phyloP scores from a whole-genome alignment of 2,329 filamentous ascomycete genomes.

The Alternaria ventricosa region DNA sequence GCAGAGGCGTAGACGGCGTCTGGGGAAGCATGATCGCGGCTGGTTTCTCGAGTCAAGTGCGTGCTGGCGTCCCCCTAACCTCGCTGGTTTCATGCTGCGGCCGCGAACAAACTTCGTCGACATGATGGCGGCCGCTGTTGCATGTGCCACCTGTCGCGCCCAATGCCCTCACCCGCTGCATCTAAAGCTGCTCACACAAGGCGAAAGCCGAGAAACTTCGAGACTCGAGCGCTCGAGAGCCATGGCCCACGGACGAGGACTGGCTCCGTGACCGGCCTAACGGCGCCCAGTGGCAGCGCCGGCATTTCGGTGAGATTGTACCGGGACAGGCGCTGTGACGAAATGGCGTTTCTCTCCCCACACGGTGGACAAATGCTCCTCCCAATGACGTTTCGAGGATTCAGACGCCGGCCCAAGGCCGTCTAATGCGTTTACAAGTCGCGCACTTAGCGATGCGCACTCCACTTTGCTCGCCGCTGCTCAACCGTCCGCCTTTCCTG shows the following conservation, averaged over 20 bases:
- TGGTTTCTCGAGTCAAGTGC: slow-evolving; percentile 3
- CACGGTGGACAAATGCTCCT: slow-evolving; percentile 18
- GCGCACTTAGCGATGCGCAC: slow-evolving; percentile 22
- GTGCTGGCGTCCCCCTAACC: background rate
- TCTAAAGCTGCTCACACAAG: background rate
- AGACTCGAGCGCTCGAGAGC: slow-evolving; percentile 7
- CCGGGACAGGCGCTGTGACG: slow-evolving; percentile 14
- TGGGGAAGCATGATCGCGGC: slow-evolving; percentile 4
- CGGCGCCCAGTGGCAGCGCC: slow-evolving; percentile 6
- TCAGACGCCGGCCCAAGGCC: slow-evolving; percentile 17
- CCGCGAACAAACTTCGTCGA: background rate
- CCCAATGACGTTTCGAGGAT: slow-evolving; percentile 22
- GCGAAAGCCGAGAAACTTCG: background rate
- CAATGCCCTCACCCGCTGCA: background rate
- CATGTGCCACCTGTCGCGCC: background rate
- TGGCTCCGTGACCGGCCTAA: slow-evolving; percentile 6
- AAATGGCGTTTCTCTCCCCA: slow-evolving; percentile 26
- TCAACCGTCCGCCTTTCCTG: slow-evolving; percentile 29
- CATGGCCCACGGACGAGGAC: background rate
- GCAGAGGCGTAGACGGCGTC: background rate
- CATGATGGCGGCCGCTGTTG: background rate
- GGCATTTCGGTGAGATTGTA: slow-evolving; percentile 10
- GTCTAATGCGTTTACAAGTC: slow-evolving; percentile 15
- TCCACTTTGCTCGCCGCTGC: slow-evolving; percentile 23
- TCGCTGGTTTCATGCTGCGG: background rate